Evolutionary conservation across 345 rosid genomes (phyloP).

Genomic region (Dipteronia dyeriana): DNA sequence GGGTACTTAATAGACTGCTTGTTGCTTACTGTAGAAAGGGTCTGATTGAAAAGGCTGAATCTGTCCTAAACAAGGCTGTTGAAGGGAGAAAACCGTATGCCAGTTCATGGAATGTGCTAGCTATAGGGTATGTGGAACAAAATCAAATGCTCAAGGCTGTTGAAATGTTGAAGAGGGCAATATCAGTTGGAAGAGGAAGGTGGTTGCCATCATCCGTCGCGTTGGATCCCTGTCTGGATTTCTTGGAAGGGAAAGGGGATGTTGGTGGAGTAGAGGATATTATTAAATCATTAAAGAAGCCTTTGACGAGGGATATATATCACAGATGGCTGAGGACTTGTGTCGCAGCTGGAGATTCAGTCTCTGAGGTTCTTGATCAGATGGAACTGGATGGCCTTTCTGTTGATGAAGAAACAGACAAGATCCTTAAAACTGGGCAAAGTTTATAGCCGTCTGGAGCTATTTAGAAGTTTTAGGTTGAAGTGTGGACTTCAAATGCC

Average conservation of each 20-base stretch:
- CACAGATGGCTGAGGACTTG: conserved; percentile 27
- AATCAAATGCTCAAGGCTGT: conserved; percentile 32
- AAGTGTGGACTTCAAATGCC: background rate
- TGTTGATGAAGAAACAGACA: conserved; percentile 23
- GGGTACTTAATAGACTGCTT: conserved; percentile 26
- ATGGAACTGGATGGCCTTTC: conserved; percentile 20
- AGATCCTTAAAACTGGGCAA: conserved; percentile 13
- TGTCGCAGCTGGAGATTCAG: conserved; percentile 21
- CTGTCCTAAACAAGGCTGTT: conserved; percentile 19
- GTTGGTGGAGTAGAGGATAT: conserved; percentile 21
- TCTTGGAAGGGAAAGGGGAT: conserved; percentile 32
- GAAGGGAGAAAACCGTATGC: conserved; percentile 23
- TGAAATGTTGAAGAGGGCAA: conserved; percentile 32
- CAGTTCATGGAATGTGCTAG: conserved; percentile 25
- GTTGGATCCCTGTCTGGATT: conserved; percentile 30
- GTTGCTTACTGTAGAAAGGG: conserved; percentile 30
- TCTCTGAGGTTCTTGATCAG: conserved; percentile 20
- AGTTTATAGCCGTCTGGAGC: background rate
- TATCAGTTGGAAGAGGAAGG: conserved; percentile 7
- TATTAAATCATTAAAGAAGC: conserved; percentile 17
- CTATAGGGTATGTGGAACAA: conserved; percentile 19
- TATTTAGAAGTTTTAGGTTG: background rate
- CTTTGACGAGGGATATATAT: conserved; percentile 22
- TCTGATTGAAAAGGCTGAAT: conserved; percentile 31
- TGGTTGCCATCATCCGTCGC: conserved; percentile 21